A percentile compares a stretch with the other conserved stretches of the same genome.
Evolutionary conservation across 2,329 filamentous ascomycete species (phyloP).

Genomic region (Chaetothyriales sp.): DNA sequence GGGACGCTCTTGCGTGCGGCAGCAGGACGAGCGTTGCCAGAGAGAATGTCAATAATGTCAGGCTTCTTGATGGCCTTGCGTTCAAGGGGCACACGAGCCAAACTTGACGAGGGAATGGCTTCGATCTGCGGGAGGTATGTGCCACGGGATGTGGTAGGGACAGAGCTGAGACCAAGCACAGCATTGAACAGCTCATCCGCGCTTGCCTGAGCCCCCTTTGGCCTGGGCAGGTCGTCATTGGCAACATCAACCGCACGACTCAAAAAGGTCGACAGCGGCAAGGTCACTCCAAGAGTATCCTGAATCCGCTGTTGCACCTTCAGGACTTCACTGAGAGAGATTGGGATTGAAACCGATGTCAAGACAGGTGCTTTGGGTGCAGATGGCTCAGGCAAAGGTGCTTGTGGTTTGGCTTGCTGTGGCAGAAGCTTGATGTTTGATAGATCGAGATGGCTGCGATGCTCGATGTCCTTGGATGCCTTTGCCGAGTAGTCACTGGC

Average conservation of each 20-base stretch:
- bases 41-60: constrained; percentile 74
- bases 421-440: constrained; percentile 78
- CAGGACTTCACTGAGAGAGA: constrained; percentile 65
- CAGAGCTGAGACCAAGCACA: constrained; percentile 55
- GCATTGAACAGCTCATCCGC: constrained; percentile 79
- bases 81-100: constrained; percentile 5
- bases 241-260: constrained; percentile 70
- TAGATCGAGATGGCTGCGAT: constrained; percentile 73
- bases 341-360: constrained; percentile 42
- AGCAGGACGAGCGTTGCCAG: constrained; percentile 30
- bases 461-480: constrained; percentile 55
- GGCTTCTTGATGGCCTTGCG: constrained; percentile 32
- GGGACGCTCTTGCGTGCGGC: constrained; percentile 13
- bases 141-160: constrained; percentile 40
- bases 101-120: constrained; percentile 30
- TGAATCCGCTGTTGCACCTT: constrained; percentile 70
- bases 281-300: constrained; percentile 57
- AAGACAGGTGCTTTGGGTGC: constrained; percentile 19
- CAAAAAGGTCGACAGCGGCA: constrained; percentile 78
- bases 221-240: constrained; percentile 67
- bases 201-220: constrained; percentile 49
- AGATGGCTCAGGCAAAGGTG: constrained; percentile 23
- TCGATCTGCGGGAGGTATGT: constrained; percentile 59
- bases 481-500: constrained; percentile 54
- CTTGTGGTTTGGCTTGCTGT: constrained; percentile 22